Evolutionary conservation across 805 yeast genomes (phyloP), one percentile per base, ranked within the genome.

Genomic region (Ogataea henricii): DNA sequence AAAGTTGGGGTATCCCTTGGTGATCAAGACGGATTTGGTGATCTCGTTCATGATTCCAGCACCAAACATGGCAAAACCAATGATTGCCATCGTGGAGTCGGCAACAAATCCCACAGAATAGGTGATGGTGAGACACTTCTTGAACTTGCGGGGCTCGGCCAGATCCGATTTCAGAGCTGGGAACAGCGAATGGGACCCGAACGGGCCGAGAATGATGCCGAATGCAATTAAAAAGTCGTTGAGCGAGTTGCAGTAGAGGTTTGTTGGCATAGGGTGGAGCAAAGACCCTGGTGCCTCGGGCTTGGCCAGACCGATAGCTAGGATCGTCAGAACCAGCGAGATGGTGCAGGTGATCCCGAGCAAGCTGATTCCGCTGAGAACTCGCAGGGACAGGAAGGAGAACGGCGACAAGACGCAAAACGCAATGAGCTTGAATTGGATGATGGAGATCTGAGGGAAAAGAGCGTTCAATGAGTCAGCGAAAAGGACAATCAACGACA

Each of bases 11-110:
- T 86, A 89, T 0, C 89, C 87, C 4, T 69, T 58, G 3, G 87
- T 85, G 10, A 73, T 59, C 65, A 90, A 72, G 37, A 90, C 73
- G 48, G 86, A 87, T 59, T 87, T 86, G 2, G 96, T 87, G 48
- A 91, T 76, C 50, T 88, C 90, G 59, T 88, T 92, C 40, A 77
- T 63, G 23, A 87, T 82, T 6, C 63, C 62, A 7, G 68, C 66
- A 30, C 97, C 96, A 71, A 85, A 89, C 96, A 90, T 90, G 36
- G 88, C 69, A 57, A 80, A 81, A 1, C 94, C 94, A 30, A 82
- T 60, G 1, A 79, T 58, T 0, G 86, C 89, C 79, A 86, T 81
- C 13, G 77, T 53, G 40, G 72, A 67, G 65, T 87, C 91, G 26
- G 85, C 75, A 10, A 72, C 38, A 51, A 80, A 77, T 0, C 91